A percentile compares a stretch with the other conserved stretches of the same genome.
phyloP scores from a whole-genome alignment of 345 rosid species.

The Sisymbrium irio region DNA sequence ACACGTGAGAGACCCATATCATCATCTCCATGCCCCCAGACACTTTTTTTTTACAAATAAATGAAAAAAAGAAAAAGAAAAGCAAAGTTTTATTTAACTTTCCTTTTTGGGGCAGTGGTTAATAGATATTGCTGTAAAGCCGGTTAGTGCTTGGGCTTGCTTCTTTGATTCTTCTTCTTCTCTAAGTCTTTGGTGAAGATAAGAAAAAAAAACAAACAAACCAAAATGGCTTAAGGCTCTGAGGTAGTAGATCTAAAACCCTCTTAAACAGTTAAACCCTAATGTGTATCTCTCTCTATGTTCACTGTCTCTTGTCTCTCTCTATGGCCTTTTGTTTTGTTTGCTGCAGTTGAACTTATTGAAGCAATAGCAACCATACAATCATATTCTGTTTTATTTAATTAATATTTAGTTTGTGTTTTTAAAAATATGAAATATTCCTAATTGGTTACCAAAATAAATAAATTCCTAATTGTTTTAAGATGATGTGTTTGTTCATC shows the following conservation, averaged over 20 bases:
- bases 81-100: slow-evolving; percentile 30
- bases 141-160: slow-evolving; percentile 48
- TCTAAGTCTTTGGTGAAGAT: slow-evolving; percentile 7
- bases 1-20: slow-evolving; percentile 16
- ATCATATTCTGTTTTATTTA: background rate
- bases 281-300: slow-evolving; percentile 11
- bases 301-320: slow-evolving; percentile 32
- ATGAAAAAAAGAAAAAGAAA: background rate
- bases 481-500: slow-evolving; percentile 1
- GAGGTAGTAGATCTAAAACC: slow-evolving; percentile 68
- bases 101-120: slow-evolving; percentile 43
- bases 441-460: background rate
- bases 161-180: slow-evolving; percentile 22
- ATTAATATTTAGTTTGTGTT: background rate
- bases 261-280: slow-evolving; percentile 38
- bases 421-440: background rate
- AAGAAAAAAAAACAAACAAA: slow-evolving; percentile 47
- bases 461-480: slow-evolving; percentile 1
- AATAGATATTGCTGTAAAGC: slow-evolving; percentile 39
- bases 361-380: slow-evolving; percentile 24
- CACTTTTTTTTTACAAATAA: background rate
- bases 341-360: slow-evolving; percentile 8
- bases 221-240: slow-evolving; percentile 47
- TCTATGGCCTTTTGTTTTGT: slow-evolving; percentile 4
- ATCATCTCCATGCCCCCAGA: background rate